Base-by-base conservation (phyloP, 306 rosid genomes). In the Potentilla sterilis region DNA sequence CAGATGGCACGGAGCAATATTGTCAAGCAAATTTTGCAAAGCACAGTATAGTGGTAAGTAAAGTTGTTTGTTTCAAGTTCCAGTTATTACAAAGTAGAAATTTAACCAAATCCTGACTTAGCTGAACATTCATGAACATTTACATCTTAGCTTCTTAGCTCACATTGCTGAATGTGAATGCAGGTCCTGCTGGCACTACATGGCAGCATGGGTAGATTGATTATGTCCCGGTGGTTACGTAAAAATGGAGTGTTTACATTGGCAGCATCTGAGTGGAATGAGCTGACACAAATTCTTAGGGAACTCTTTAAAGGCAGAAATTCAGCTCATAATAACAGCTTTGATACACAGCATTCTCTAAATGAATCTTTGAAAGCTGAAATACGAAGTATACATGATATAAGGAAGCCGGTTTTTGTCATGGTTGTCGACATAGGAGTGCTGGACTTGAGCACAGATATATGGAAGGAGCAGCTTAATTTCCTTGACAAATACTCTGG, bases 241-340 rank as follows among this genome's bases (percentile, higher is more conserved):
- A 92, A 84, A 86, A 88, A 79, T 19, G 96, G 97, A 78, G 87
- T 85, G 48, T 80, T 82, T 81, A 83, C 92, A 61, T 63, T 96
- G 80, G 92, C 90, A 86, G 93, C 92, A 57, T 92, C 97, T 9
- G 99, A 96, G 75, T 96, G 99, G 99, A 96, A 96, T 74, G 99
- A 89, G 78, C 85, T 96, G 71, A 90, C 99, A 35, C 97, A 92
- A 70, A 75, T 88, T 76, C 92, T 96, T 70, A 78, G 87, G 62
- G 90, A 89, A 77, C 92, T 96, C 84, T 92, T 92, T 75, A 86
- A 77, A 52, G 87, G 81, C 66, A 88, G 81, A 82, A 91, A 81
- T 64, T 82, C 90, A 40, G 79, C 74, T n/a, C 81, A 58, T 28
- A 73, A 21, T 44, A 83, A 76, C 70, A 86, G 89, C 74, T 91